Conservation (phyloP, 257 asterid genomes). For the Scutellaria galericulata region DNA sequence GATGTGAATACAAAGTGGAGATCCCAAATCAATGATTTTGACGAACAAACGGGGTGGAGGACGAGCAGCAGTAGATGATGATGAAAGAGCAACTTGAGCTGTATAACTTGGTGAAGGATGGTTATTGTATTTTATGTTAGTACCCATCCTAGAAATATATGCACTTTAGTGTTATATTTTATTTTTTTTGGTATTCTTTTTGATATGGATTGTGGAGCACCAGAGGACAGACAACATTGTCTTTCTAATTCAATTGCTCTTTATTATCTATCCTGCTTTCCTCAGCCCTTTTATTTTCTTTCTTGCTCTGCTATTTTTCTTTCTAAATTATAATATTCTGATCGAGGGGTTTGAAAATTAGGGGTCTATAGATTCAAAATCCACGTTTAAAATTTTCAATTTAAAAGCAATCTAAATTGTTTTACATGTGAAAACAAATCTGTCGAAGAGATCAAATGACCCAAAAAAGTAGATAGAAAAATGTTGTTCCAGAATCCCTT, state of each 20-base stretch:
- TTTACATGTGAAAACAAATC: too few species aligned
- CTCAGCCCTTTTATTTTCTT: background rate
- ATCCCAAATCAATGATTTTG: background rate
- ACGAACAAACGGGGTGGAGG: background rate
- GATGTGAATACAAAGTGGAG: background rate
- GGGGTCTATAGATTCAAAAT: too few species aligned
- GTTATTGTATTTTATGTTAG: constrained; percentile 15
- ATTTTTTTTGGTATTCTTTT: background rate
- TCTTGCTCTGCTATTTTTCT: too few species aligned
- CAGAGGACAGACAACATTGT: background rate
- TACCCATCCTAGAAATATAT: constrained; percentile 14
- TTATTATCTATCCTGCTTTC: background rate
- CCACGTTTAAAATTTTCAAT: too few species aligned
- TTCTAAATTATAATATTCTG: too few species aligned
- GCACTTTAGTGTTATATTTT: background rate
- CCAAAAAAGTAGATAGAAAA: too few species aligned
- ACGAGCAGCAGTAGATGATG: background rate
- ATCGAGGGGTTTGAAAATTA: too few species aligned
- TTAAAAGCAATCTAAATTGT: too few species aligned
- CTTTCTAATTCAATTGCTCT: background rate
- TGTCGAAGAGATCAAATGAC: too few species aligned
- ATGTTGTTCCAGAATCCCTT: too few species aligned
- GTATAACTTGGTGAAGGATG: background rate
- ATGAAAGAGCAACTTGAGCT: background rate
- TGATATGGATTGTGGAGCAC: background rate